Percentiles rank a stretch among this genome's conserved stretches.
Conservation (phyloP, 306 rosid species). For the Corylus americana region DNA sequence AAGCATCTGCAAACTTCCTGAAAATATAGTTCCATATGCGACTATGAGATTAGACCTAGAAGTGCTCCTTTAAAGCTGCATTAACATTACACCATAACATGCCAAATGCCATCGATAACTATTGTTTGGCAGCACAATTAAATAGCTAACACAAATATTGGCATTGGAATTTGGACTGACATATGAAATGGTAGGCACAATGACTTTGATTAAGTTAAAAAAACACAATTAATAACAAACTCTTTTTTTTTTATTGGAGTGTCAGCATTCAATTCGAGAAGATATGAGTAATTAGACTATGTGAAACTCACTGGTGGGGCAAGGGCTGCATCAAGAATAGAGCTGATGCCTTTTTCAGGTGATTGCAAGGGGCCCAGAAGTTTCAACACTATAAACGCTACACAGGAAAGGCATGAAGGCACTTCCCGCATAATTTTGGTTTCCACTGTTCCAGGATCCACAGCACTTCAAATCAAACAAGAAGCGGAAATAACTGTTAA, state of each 20-base stretch:
- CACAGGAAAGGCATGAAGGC: slow-evolving; percentile 51
- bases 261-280: neutral
- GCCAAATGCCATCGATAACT: neutral
- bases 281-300: neutral
- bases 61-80: neutral
- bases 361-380: slow-evolving; percentile 57
- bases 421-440: slow-evolving; percentile 81
- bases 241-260: neutral
- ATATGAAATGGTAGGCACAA: neutral
- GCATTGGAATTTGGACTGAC: neutral
- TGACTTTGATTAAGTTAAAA: neutral
- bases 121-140: neutral
- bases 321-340: slow-evolving; percentile 78
- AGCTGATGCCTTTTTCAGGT: slow-evolving; percentile 54
- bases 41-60: neutral
- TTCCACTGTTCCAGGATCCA: slow-evolving; percentile 81
- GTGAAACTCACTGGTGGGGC: slow-evolving; percentile 66
- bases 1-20: neutral
- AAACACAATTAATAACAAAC: neutral
- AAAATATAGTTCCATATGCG: neutral
- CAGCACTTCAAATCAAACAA: slow-evolving; percentile 50
- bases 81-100: neutral
- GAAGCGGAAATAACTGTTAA: slow-evolving; percentile 18
- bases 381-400: slow-evolving; percentile 46
- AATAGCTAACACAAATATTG: slow-evolving; percentile 1